Base-by-base conservation (phyloP, 148 eudicot species). In the Selenicereus undatus region DNA sequence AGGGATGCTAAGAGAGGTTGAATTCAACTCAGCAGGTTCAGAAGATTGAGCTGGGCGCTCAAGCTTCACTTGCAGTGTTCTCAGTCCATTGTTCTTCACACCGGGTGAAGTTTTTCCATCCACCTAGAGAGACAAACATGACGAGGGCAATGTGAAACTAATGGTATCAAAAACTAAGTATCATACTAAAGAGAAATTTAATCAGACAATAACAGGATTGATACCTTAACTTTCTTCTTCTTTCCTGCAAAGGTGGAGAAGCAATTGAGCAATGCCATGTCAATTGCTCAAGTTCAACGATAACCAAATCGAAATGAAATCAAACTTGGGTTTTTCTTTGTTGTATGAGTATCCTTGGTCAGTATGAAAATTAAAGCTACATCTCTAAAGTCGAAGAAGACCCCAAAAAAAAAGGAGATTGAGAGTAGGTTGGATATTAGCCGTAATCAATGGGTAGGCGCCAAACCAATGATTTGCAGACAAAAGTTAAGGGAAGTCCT, bases 381-480 rank as follows among this genome's bases (percentile, higher is more conserved):
- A 88, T 87, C 32, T 86, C 76, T 56, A 50, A 45, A 18, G 70
- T 42, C 27, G 69, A 22, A 68, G 27, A 39, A 75, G 83, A 78
- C 27, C 78, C 43, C 32, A 32, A 32, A 39, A 73, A 78, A 76
- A 73, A 30, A 52, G 51, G 14, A 51, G 36, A 17, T 32, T 20
- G 71, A 77, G 30, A 36, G 43, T 8, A 52, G 81, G 77, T 71
- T 56, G 82, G 58, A 78, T 58, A 84, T 95, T 93, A 95, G 92
- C 98, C 98, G 77, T 91, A 91, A 89, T 95, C 98, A 87, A 90
- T 85, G 65, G 95, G 95, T 62, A 93, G 78, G 54, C 86, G 88
- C 87, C 90, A 85, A 83, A 89, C 88, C 88, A 90, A 83, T 78
- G 87, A 70, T 62, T 84, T 85, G 83, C 76, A 80, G 29, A 83